Percentiles rank a stretch among this genome's conserved stretches.
These are phyloP conservation scores for Ballota nigra DNA, from an alignment of 257 asterid genomes.

Conservation along the genomic window DNA sequence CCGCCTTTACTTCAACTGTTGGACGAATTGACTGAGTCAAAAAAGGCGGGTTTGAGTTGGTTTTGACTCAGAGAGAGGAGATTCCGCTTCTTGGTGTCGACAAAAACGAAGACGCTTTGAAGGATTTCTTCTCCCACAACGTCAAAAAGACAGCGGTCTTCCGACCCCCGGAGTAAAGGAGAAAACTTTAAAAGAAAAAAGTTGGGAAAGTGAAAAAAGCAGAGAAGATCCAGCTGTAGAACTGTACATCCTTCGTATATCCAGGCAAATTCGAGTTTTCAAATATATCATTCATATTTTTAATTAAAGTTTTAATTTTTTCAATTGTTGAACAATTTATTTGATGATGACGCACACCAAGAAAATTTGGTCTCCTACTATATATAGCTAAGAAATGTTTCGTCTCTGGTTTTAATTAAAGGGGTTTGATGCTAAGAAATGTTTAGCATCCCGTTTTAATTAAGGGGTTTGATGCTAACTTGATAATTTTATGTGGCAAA, in stretches of 20 bases:
- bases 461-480: no score
- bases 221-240: constrained; percentile 31
- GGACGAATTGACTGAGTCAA: constrained; percentile 31
- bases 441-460: not conserved
- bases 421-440: no score
- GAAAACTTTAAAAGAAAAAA: not conserved
- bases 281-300: not conserved
- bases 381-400: not conserved
- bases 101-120: constrained; percentile 24
- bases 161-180: constrained; percentile 19
- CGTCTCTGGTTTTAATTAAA: not conserved
- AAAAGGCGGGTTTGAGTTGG: constrained; percentile 28
- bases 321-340: not conserved
- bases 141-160: constrained; percentile 30
- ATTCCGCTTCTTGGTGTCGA: constrained; percentile 13
- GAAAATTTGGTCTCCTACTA: not conserved
- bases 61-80: constrained; percentile 22
- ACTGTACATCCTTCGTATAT: constrained; percentile 8
- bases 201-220: constrained; percentile 27
- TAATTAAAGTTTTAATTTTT: not conserved
- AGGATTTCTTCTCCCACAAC: constrained; percentile 16
- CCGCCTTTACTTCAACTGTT: not conserved
- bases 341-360: not conserved
- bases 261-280: not conserved
- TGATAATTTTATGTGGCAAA: not conserved